Evolutionary conservation across 257 asterid species (phyloP).

Genomic region (Solanum appendiculatum): DNA sequence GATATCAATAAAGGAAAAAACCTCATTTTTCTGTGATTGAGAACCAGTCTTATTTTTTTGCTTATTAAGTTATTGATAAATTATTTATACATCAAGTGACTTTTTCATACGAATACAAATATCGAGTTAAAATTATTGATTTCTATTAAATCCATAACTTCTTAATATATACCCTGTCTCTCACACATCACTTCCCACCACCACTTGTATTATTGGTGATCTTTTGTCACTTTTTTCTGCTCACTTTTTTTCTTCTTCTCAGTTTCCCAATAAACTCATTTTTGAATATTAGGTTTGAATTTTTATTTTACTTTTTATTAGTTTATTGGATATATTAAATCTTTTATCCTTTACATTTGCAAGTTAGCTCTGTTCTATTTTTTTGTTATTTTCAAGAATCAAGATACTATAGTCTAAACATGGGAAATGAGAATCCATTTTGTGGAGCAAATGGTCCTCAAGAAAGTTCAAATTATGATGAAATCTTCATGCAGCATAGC

Average conservation of each 20-base stretch:
- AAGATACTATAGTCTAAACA: background rate
- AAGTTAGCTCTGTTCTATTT: background rate
- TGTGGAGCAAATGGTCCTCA: conserved; percentile 12
- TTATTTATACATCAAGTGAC: background rate
- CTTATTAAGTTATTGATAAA: background rate
- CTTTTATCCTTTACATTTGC: background rate
- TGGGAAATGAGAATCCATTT: conserved; percentile 12
- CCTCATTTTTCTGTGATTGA: background rate
- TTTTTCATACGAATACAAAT: background rate
- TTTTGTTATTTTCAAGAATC: background rate
- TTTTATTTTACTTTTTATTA: background rate
- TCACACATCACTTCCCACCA: conserved; percentile 4
- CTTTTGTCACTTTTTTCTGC: background rate
- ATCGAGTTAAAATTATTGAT: background rate
- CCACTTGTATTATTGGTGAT: conserved; percentile 13
- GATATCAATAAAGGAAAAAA: background rate
- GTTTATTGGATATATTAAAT: background rate
- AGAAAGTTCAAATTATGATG: conserved; percentile 48
- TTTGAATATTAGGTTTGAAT: background rate
- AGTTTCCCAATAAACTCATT: background rate
- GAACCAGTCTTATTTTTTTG: background rate
- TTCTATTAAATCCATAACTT: accelerated
- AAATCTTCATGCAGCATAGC: conserved; percentile 48
- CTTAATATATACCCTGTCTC: background rate
- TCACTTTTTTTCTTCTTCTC: background rate